Evolutionary conservation across 768 basidiomycete species (phyloP).

Genomic region (Pulveroboletus sp.): DNA sequence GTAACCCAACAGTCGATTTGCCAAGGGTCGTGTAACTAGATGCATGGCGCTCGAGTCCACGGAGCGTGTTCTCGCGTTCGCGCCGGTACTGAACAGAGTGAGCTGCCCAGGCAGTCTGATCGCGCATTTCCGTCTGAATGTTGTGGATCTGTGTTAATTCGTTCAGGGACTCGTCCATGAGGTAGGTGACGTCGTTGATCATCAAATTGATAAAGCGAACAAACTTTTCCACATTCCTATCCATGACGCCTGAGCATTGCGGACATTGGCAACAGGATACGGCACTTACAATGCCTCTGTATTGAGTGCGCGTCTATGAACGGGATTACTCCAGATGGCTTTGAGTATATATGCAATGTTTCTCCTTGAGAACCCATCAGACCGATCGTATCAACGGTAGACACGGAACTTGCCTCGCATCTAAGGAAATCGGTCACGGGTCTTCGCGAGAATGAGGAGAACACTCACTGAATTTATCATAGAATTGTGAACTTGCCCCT

Average conservation of each 20-base stretch:
- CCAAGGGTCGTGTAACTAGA: conserved; percentile 86
- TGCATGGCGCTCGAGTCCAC: conserved; percentile 79
- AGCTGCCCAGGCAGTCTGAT: conserved; percentile 66
- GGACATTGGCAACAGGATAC: neutral
- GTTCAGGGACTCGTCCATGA: conserved; percentile 93
- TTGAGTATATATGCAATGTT: conserved; percentile 88
- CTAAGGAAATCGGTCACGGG: conserved; percentile 28
- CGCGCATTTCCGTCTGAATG: conserved; percentile 83
- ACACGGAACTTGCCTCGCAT: conserved; percentile 45
- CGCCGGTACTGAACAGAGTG: conserved; percentile 70
- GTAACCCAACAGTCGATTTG: conserved; percentile 82
- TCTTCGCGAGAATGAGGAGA: neutral
- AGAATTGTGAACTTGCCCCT: conserved; percentile 97
- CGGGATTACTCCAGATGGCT: conserved; percentile 87
- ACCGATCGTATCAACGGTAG: neutral
- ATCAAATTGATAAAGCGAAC: conserved; percentile 95
- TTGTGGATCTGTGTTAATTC: conserved; percentile 86
- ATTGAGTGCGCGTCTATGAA: conserved; percentile 84
- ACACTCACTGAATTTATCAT: conserved; percentile 90
- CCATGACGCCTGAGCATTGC: conserved; percentile 7
- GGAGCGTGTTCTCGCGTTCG: conserved; percentile 77
- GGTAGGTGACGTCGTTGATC: conserved; percentile 98
- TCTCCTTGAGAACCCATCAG: conserved; percentile 48
- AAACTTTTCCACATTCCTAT: conserved; percentile 87
- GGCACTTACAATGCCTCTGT: conserved; percentile 66